Percentiles rank a stretch among this genome's conserved stretches.
These are phyloP conservation scores for Bauhinia variegata DNA, from an alignment of 306 rosid species.

Conservation along the genomic window DNA sequence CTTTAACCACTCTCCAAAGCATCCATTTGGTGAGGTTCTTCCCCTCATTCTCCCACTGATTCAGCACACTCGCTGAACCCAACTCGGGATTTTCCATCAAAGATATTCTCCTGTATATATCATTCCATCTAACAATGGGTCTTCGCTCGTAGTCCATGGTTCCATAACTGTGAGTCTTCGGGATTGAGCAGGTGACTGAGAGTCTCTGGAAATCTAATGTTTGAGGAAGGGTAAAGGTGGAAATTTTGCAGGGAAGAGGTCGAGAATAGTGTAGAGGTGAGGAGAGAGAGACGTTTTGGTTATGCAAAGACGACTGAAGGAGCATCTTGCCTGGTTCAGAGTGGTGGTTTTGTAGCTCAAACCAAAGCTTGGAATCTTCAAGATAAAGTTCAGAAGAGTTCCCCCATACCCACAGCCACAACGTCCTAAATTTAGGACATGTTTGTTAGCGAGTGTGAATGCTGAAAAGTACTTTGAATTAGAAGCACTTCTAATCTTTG, in stretches of 20 bases:
- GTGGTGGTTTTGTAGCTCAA: neutral
- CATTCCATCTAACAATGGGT: slow-evolving; percentile 69
- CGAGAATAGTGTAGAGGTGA: slow-evolving; percentile 51
- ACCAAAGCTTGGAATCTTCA: too few species aligned
- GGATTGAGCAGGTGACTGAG: slow-evolving; percentile 57
- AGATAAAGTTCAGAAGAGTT: too few species aligned
- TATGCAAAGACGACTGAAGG: slow-evolving; percentile 57
- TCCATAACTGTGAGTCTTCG: slow-evolving; percentile 70
- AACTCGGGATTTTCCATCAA: slow-evolving; percentile 58
- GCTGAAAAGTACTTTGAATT: too few species aligned
- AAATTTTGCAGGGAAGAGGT: slow-evolving; percentile 27
- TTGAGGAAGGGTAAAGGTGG: slow-evolving; percentile 31
- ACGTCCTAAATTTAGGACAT: too few species aligned
- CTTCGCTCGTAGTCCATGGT: slow-evolving; percentile 70
- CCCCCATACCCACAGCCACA: too few species aligned
- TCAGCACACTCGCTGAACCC: slow-evolving; percentile 65
- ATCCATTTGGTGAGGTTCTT: slow-evolving; percentile 76
- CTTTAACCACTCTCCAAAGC: slow-evolving; percentile 72
- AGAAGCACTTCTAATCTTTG: too few species aligned
- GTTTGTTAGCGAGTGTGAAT: too few species aligned
- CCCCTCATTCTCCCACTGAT: slow-evolving; percentile 88
- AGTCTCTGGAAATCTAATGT: slow-evolving; percentile 25
- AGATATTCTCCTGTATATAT: slow-evolving; percentile 62
- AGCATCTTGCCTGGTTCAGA: slow-evolving; percentile 38
- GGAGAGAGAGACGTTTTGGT: slow-evolving; percentile 53